Evolutionary conservation across 345 rosid genomes (phyloP).

Genomic region (Eucalyptus globulus): DNA sequence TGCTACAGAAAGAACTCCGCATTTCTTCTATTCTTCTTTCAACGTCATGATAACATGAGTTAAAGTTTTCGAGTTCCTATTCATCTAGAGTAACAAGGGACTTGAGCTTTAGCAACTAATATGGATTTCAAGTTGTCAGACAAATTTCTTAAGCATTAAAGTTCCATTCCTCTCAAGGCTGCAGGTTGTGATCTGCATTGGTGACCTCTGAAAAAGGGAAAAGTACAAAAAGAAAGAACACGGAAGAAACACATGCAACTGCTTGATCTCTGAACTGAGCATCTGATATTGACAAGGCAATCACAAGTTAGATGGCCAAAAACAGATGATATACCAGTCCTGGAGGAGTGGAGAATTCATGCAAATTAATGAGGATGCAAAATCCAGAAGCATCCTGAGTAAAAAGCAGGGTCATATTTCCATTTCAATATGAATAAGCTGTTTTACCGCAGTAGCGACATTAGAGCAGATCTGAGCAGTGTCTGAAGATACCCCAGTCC

Average conservation of each 20-base stretch:
- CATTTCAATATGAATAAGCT: background rate
- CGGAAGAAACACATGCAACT: background rate
- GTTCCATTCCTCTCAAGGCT: background rate
- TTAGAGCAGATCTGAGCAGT: background rate
- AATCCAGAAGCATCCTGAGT: background rate
- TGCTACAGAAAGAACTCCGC: background rate
- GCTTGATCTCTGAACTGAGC: background rate
- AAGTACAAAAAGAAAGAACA: background rate
- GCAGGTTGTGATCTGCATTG: background rate
- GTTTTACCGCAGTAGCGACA: background rate
- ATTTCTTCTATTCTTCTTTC: background rate
- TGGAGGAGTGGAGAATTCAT: background rate
- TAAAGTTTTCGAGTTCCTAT: background rate
- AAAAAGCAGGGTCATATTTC: background rate
- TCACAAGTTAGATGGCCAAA: background rate
- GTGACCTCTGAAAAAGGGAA: background rate
- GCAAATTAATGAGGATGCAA: background rate
- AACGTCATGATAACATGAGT: background rate
- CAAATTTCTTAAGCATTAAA: background rate
- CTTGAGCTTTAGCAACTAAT: background rate
- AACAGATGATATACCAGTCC: background rate
- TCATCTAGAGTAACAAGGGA: background rate
- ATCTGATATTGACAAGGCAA: background rate
- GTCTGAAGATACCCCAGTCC: background rate
- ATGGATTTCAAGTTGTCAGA: background rate